Base-by-base conservation (phyloP, 2,329 filamentous ascomycete species). In the Madurella mycetomatis region DNA sequence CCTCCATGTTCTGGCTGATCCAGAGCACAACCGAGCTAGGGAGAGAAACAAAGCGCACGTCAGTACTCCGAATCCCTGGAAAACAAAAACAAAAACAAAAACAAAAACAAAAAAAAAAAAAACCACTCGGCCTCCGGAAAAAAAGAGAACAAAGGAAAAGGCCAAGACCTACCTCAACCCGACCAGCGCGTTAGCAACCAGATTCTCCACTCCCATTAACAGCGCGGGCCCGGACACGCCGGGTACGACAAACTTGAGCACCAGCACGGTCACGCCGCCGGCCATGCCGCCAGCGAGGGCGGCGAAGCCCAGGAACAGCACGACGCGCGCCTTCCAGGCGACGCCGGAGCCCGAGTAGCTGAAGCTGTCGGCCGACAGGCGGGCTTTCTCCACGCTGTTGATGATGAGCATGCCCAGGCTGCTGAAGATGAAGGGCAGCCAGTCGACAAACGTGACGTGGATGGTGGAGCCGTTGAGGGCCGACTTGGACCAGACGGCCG, bases 1-100 rank as follows among this genome's bases (percentile, higher is more conserved):
- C 84, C 73, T 87, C 84, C 81, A 87, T 86, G 64, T 87, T 87
- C 75, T 87, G 84, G 71, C 80, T 84, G 52, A 87, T 71, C 84
- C 84, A 87, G 41, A 87, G 76, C 56, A 86, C 79, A 46, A 85
- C 82, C 18, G 80, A 80, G 70, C 82, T 83, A 60, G 15, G 11
- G 4, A 7, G 25, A 25, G 25, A 25, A 25, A 25, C 25, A 25
- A 25, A 25, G 25, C 7, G 25, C 7, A 7, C 25, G 25, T 25
- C 25, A 25, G 25, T 25, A 25, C 25, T 25, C 7, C 25, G 7
- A 25, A 25, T 25, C n/a, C n/a, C n/a, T n/a, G n/a, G n/a, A n/a
- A n/a, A n/a, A n/a, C n/a, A n/a, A n/a, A n/a, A n/a, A n/a, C n/a
- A n/a, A n/a, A n/a, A n/a, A n/a, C n/a, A n/a, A n/a, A n/a, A n/a